Evolutionary conservation across 2,329 filamentous ascomycete species (phyloP).

Genomic region (Pseudocercospora ulei): DNA sequence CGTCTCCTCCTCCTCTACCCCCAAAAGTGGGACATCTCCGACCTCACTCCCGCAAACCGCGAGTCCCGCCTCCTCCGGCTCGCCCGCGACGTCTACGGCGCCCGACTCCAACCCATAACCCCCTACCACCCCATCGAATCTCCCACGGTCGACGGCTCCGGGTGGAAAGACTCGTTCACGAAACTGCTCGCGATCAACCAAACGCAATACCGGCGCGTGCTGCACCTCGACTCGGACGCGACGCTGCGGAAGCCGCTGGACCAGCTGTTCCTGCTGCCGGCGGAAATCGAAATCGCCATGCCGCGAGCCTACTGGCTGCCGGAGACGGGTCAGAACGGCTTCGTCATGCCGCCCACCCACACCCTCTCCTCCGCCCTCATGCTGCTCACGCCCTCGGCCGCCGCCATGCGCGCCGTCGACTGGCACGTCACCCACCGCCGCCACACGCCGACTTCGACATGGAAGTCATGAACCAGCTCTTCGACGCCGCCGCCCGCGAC

Average conservation of each 20-base stretch:
- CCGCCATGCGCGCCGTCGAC: slow-evolving; percentile 39
- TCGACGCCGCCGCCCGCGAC: slow-evolving; percentile 47
- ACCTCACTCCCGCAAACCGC: slow-evolving; percentile 20
- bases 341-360: too few species aligned
- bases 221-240: slow-evolving; percentile 54
- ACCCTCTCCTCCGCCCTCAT: slow-evolving; percentile 51
- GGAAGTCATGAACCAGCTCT: slow-evolving; percentile 57
- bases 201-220: slow-evolving; percentile 50
- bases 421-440: too few species aligned
- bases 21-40: slow-evolving; percentile 26
- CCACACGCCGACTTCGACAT: slow-evolving; percentile 52
- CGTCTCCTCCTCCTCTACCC: slow-evolving; percentile 41
- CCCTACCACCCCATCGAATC: slow-evolving; percentile 40
- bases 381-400: slow-evolving; percentile 50
- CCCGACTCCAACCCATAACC: slow-evolving; percentile 40
- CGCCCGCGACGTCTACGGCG: slow-evolving; percentile 43
- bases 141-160: slow-evolving; percentile 34
- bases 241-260: slow-evolving; percentile 49
- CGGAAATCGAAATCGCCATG: slow-evolving; percentile 52
- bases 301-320: slow-evolving; percentile 55
- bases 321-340: too few species aligned
- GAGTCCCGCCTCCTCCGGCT: slow-evolving; percentile 43
- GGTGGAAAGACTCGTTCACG: slow-evolving; percentile 56
- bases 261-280: slow-evolving; percentile 58
- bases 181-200: slow-evolving; percentile 60